Base-by-base conservation (phyloP, 1,284 basidiomycete genomes). In the Abortiporus biennis region DNA sequence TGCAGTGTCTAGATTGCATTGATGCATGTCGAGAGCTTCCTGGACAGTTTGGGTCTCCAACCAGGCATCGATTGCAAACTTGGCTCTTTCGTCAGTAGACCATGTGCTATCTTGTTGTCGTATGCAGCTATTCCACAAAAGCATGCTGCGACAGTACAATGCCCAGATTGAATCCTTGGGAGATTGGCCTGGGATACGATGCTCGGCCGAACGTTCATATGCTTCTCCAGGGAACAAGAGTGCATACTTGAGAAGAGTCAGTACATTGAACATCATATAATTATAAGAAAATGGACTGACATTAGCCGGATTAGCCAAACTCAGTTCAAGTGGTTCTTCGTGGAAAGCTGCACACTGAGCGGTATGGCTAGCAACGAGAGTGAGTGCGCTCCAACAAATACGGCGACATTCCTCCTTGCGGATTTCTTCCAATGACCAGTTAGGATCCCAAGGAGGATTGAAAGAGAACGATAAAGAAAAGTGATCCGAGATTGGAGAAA, bases 151-250 rank as follows among this genome's bases (percentile, higher is more conserved):
- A 61, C 80, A 85, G 54, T 85, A 85, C 24, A 89, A 65, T 0
- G 82, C 85, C 83, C 84, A 87, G 2, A 88, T 68, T 6, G 79
- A 79, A 48, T 87, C 81, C 56, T 85, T 85, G 9, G 79, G 69
- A 11, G 78, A 78, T 38, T 59, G 44, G 53, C 67, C 64, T 63
- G 70, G 46, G 50, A 61, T 47, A 58, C 52, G 48, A 39, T 53
- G 50, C n/a, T 61, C 39, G 58, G 69, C 42, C 55, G 54, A 57
- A 42, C 73, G 72, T 54, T 80, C 74, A 35, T 71, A 61, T 8
- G 69, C 69, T 61, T 85, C 82, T 9, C 81, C 81, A 13, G 77
- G 76, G 55, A 79, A 79, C 38, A 79, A 55, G 16, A 79, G 50
- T 22, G 66, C 63, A 50, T 69, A 78, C 76, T 78, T n/a, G n/a